A percentile compares a stretch with the other conserved stretches of the same genome.
Evolutionary conservation across 2,329 filamentous ascomycete genomes (phyloP).

Genomic region (Phaeosphaeriaceae sp.): DNA sequence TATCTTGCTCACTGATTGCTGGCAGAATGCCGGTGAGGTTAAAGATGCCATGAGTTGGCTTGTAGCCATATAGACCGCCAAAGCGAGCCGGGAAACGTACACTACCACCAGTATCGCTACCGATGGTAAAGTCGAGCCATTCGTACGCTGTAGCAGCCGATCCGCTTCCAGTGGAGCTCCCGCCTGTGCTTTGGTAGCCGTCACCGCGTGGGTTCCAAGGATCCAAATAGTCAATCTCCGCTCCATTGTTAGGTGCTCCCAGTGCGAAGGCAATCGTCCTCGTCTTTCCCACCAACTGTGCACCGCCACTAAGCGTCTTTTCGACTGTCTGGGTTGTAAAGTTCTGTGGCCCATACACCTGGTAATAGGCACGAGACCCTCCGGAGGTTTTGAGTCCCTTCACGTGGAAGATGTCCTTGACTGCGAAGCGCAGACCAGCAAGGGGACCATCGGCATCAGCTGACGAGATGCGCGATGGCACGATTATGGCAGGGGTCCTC

Average conservation of each 20-base stretch:
- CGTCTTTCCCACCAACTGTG: slow-evolving; percentile 55
- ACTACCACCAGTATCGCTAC: slow-evolving; percentile 8
- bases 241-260: slow-evolving; percentile 7
- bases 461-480: neutral
- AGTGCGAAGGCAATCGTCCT: slow-evolving; percentile 55
- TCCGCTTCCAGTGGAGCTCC: slow-evolving; percentile 12
- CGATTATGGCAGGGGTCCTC: neutral
- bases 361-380: neutral
- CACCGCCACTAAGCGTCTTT: neutral
- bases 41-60: neutral
- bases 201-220: slow-evolving; percentile 36
- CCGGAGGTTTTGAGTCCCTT: slow-evolving; percentile 11
- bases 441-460: neutral
- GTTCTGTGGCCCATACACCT: neutral
- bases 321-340: neutral
- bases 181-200: slow-evolving; percentile 22
- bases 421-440: slow-evolving; percentile 39
- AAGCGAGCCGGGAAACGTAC: neutral
- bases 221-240: slow-evolving; percentile 7
- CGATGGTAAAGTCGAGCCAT: slow-evolving; percentile 45
- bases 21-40: neutral
- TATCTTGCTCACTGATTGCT: neutral
- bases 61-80: neutral
- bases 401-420: slow-evolving; percentile 19
- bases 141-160: slow-evolving; percentile 11